Evolutionary conservation across 2,329 filamentous ascomycete genomes (phyloP).

Genomic region (Penicillium sp.): DNA sequence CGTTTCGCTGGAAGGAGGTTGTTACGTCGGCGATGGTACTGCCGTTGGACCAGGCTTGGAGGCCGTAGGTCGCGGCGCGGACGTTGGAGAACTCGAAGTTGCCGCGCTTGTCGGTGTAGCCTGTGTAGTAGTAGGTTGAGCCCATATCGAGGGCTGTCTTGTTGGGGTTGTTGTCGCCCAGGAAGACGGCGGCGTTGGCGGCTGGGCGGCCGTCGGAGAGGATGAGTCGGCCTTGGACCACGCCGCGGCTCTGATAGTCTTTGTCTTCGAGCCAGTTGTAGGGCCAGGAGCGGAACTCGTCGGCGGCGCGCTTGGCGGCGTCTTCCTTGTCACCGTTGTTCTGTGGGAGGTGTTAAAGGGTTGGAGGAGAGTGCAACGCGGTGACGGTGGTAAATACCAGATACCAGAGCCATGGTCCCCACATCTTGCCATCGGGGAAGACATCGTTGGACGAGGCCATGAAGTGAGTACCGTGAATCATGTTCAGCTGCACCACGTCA

Average conservation of each 20-base stretch:
- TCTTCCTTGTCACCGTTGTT: slow-evolving; percentile 53
- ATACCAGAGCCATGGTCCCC: slow-evolving; percentile 51
- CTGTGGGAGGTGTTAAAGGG: slow-evolving; percentile 16
- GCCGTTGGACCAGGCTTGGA: slow-evolving; percentile 56
- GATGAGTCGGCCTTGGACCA: slow-evolving; percentile 46
- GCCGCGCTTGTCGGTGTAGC: slow-evolving; percentile 47
- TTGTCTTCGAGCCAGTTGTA: slow-evolving; percentile 53
- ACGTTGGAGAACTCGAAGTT: slow-evolving; percentile 49
- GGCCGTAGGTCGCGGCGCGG: slow-evolving; percentile 47
- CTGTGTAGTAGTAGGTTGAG: slow-evolving; percentile 53
- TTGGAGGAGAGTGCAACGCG: background rate
- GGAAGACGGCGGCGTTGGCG: slow-evolving; percentile 51
- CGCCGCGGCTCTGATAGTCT: slow-evolving; percentile 53
- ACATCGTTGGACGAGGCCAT: slow-evolving; percentile 39
- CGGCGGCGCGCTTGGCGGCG: slow-evolving; percentile 40
- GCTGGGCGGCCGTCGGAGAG: slow-evolving; percentile 54
- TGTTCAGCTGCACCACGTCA: slow-evolving; percentile 56
- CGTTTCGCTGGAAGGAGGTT: slow-evolving; percentile 47
- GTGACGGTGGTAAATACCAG: slow-evolving; percentile 21
- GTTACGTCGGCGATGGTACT: slow-evolving; percentile 48
- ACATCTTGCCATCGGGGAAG: slow-evolving; percentile 45
- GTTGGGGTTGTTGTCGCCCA: slow-evolving; percentile 51
- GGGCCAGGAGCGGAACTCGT: slow-evolving; percentile 50
- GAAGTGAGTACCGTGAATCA: slow-evolving; percentile 57
- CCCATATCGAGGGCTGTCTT: slow-evolving; percentile 53